Conservation (phyloP, 345 rosid genomes). For the Gossypium raimondii region DNA sequence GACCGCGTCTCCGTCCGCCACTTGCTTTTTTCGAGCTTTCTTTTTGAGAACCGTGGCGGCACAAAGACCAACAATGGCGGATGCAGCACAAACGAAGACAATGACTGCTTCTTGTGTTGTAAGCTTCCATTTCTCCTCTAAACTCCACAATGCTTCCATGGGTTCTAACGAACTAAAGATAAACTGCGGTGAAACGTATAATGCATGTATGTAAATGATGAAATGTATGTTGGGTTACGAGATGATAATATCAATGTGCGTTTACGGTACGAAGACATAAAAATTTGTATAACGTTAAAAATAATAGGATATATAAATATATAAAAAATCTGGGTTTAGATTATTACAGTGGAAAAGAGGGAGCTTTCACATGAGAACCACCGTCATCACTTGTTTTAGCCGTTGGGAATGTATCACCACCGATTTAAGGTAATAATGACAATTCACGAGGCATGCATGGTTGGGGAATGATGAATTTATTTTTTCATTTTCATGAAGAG, state of each 20-base stretch:
- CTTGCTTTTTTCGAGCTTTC: slow-evolving; percentile 31
- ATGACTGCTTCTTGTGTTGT: slow-evolving; percentile 47
- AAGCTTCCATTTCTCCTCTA: slow-evolving; percentile 62
- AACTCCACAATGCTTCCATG: slow-evolving; percentile 71
- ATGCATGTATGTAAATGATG: background rate
- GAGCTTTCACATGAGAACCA: slow-evolving; percentile 50
- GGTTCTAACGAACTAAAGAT: background rate
- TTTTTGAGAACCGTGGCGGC: slow-evolving; percentile 34
- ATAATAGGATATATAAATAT: no score
- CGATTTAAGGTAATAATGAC: background rate
- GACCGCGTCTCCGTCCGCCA: slow-evolving; percentile 11
- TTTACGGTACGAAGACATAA: no score
- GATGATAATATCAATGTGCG: background rate
- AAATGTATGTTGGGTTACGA: background rate
- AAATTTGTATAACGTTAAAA: no score
- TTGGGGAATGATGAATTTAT: background rate
- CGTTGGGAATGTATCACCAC: slow-evolving; percentile 17
- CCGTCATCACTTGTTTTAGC: slow-evolving; percentile 28
- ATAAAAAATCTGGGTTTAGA: no score
- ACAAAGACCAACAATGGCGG: slow-evolving; percentile 45
- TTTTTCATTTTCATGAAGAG: no score
- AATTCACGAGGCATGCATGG: background rate
- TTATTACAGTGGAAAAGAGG: slow-evolving; percentile 14
- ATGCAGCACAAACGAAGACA: slow-evolving; percentile 42
- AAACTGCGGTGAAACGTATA: background rate